Evolutionary conservation across 2,329 filamentous ascomycete genomes (phyloP).

Genomic region (Aureobasidium sp.): DNA sequence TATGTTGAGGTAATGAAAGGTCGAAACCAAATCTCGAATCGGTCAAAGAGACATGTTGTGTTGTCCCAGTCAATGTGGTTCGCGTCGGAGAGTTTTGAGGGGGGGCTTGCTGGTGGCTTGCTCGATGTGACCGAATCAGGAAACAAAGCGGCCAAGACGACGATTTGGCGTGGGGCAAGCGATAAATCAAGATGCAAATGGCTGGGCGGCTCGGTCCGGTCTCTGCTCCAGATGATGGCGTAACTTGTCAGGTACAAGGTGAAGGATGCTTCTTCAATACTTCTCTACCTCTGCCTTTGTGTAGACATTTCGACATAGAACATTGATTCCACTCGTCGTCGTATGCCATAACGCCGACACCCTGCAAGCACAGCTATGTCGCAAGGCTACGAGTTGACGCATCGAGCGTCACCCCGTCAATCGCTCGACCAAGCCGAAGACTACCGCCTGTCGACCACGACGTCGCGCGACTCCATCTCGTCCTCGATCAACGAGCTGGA

Average conservation of each 20-base stretch:
- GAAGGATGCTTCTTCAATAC: neutral
- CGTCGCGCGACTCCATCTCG: slow-evolving; percentile 29
- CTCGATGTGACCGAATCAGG: neutral
- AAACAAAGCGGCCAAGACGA: no score
- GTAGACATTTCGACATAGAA: neutral
- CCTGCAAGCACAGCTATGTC: neutral
- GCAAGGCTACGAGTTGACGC: slow-evolving; percentile 6
- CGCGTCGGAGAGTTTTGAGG: neutral
- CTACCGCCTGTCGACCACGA: slow-evolving; percentile 23
- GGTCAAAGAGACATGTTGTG: neutral
- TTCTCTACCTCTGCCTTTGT: neutral
- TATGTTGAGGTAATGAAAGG: neutral
- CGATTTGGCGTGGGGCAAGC: neutral
- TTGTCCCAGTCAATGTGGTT: neutral
- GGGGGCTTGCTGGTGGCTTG: neutral
- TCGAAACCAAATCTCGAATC: neutral
- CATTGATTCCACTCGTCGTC: neutral
- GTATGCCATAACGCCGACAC: neutral
- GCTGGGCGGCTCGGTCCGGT: no score
- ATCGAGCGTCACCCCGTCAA: neutral
- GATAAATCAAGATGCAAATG: neutral
- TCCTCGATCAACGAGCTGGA: slow-evolving; percentile 37
- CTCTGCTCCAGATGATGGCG: neutral
- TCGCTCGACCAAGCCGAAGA: slow-evolving; percentile 15
- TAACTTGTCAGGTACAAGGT: neutral